phyloP scores from a whole-genome alignment of 1,139 yeast genomes.

The Hansenula sp. region DNA sequence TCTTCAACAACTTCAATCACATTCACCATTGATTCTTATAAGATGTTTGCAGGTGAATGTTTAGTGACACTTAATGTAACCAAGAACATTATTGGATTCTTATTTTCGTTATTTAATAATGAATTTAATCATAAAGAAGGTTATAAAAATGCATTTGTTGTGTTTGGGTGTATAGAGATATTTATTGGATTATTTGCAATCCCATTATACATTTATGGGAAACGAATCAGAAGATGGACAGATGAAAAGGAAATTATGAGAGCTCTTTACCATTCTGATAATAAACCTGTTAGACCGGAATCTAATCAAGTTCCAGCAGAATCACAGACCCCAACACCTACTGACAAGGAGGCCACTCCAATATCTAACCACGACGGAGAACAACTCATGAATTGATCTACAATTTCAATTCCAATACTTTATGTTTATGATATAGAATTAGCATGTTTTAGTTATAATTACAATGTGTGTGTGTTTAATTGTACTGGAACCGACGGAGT shows the following conservation, averaged over 20 bases:
- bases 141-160: constrained; percentile 42
- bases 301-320: no score
- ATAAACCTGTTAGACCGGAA: background rate
- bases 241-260: constrained; percentile 37
- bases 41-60: constrained; percentile 55
- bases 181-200: constrained; percentile 45
- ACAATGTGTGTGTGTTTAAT: no score
- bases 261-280: constrained; percentile 23
- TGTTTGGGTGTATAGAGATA: constrained; percentile 50
- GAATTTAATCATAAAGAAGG: constrained; percentile 40
- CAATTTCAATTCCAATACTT: no score
- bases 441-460: no score
- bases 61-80: constrained; percentile 51
- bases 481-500: background rate
- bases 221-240: constrained; percentile 46
- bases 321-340: no score
- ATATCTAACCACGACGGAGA: no score
- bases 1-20: constrained; percentile 63
- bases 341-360: no score
- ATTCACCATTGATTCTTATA: constrained; percentile 55
- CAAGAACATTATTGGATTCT: constrained; percentile 52
- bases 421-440: no score
- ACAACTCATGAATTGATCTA: no score
- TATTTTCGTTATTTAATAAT: constrained; percentile 54
- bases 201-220: constrained; percentile 55